Evolutionary conservation across 1,139 yeast species (phyloP).

Genomic region (Pichiaceae sp.): DNA sequence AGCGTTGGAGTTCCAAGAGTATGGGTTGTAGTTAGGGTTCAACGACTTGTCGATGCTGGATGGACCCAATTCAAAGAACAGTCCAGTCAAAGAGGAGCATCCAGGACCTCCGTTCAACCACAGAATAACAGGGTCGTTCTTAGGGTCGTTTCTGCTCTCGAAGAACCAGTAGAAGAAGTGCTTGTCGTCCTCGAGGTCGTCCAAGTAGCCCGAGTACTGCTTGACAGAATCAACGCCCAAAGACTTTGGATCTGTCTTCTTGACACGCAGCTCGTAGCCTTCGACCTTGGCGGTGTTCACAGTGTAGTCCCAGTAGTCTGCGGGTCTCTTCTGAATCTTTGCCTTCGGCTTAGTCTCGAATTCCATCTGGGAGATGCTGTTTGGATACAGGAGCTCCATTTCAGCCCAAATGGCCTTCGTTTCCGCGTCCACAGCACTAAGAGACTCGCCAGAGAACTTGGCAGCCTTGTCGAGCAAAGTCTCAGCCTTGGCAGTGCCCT

Average conservation of each 20-base stretch:
- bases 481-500: constrained; percentile 8
- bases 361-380: constrained; percentile 37
- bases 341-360: constrained; percentile 45
- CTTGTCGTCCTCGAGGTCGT: constrained; percentile 46
- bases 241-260: constrained; percentile 20
- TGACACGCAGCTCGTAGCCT: constrained; percentile 22
- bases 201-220: constrained; percentile 62
- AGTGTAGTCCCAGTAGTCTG: constrained; percentile 45
- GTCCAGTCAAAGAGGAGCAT: constrained; percentile 61
- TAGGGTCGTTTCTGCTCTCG: constrained; percentile 62
- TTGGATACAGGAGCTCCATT: constrained; percentile 38
- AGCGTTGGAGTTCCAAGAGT: constrained; percentile 66
- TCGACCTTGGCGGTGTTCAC: constrained; percentile 23
- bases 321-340: constrained; percentile 25
- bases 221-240: constrained; percentile 41
- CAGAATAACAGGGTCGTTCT: constrained; percentile 52
- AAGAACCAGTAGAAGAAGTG: constrained; percentile 79
- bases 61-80: constrained; percentile 63
- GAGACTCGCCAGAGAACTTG: constrained; percentile 8
- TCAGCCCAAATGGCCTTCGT: constrained; percentile 18
- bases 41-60: constrained; percentile 40
- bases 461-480: constrained; percentile 12
- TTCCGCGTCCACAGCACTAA: constrained; percentile 11
- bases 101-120: constrained; percentile 80
- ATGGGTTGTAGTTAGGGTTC: constrained; percentile 48